Evolutionary conservation across 352 stramenopile genomes (phyloP).

Genomic region (Phytophthora aleatoria): DNA sequence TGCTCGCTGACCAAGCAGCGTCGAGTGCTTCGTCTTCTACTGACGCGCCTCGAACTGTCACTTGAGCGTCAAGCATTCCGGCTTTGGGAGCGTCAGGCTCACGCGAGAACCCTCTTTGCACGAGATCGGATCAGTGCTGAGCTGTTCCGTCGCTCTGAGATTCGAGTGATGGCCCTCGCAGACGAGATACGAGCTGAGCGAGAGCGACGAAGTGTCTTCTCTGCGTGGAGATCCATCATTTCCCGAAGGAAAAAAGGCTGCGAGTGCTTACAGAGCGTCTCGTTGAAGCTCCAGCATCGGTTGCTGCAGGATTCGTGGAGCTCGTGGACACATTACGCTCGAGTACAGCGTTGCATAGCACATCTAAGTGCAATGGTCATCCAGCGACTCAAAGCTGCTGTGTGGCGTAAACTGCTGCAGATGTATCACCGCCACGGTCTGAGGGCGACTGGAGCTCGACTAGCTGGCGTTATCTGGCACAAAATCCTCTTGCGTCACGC

Average conservation of each 20-base stretch:
- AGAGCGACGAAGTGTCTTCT: slow-evolving; percentile 17
- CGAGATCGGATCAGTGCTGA: slow-evolving; percentile 30
- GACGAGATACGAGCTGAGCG: slow-evolving; percentile 12
- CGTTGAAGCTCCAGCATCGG: slow-evolving; percentile 5
- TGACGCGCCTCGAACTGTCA: slow-evolving; percentile 12
- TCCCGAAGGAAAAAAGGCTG: slow-evolving; percentile 11
- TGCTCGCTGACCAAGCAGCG: slow-evolving; percentile 24
- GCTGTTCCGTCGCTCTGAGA: slow-evolving; percentile 28
- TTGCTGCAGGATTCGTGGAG: slow-evolving; percentile 14
- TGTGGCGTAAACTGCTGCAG: slow-evolving; percentile 21
- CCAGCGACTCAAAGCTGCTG: slow-evolving; percentile 15
- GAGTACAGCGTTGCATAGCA: slow-evolving; percentile 1
- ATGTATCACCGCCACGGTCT: slow-evolving; percentile 6
- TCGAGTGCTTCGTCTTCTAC: slow-evolving; percentile 12
- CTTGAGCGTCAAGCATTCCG: slow-evolving; percentile 17
- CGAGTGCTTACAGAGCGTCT: slow-evolving; percentile 6
- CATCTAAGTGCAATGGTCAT: neutral
- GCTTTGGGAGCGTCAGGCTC: slow-evolving; percentile 20
- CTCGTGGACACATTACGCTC: slow-evolving; percentile 1
- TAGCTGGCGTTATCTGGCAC: slow-evolving; percentile 16
- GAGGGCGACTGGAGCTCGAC: slow-evolving; percentile 11
- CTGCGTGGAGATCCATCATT: slow-evolving; percentile 20
- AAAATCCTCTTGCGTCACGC: slow-evolving; percentile 21
- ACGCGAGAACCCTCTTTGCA: slow-evolving; percentile 13
- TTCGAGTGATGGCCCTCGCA: slow-evolving; percentile 18